A percentile compares a stretch with the other conserved stretches of the same genome.
These are phyloP conservation scores for Gardenia jasminoides DNA, from an alignment of 257 asterid genomes.

Conservation along the genomic window DNA sequence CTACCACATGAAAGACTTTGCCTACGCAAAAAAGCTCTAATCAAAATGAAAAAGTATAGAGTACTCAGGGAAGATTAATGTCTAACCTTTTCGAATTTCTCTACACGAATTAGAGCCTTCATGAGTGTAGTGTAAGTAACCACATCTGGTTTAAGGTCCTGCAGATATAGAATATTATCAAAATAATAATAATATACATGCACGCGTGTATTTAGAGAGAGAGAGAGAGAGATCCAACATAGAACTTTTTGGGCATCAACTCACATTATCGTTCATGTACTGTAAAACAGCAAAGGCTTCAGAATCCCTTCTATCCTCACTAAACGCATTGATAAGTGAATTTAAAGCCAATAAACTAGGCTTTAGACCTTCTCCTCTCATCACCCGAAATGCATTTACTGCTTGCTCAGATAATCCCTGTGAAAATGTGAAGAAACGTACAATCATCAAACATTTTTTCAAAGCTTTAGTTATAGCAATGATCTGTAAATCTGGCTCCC, in stretches of 20 bases:
- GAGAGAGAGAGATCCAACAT: not conserved
- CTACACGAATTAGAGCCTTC: slow-evolving; percentile 88
- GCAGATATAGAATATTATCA: slow-evolving; percentile 32
- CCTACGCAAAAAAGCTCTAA: not conserved
- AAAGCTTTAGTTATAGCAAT: not conserved
- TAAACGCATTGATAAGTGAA: slow-evolving; percentile 84
- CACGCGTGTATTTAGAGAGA: no score
- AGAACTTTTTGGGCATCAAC: slow-evolving; percentile 15
- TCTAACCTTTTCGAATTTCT: slow-evolving; percentile 76
- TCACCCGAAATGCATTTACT: slow-evolving; percentile 75
- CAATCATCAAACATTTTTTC: slow-evolving; percentile 15
- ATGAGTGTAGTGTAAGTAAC: slow-evolving; percentile 94
- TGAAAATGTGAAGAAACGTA: slow-evolving; percentile 10
- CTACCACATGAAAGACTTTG: not conserved
- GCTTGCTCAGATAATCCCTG: slow-evolving; percentile 98
- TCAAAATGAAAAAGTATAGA: not conserved
- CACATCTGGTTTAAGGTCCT: slow-evolving; percentile 88
- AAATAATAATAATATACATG: no score
- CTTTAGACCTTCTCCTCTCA: slow-evolving; percentile 88
- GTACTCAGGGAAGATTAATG: not conserved
- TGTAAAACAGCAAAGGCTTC: slow-evolving; percentile 92
- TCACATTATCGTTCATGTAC: slow-evolving; percentile 93
- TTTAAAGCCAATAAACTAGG: slow-evolving; percentile 88
- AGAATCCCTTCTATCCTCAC: slow-evolving; percentile 87
- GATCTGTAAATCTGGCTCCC: not conserved